These are phyloP conservation scores for Ceratorhiza oryzae-sativae DNA, from an alignment of 1,284 basidiomycete species.

Conservation along the genomic window DNA sequence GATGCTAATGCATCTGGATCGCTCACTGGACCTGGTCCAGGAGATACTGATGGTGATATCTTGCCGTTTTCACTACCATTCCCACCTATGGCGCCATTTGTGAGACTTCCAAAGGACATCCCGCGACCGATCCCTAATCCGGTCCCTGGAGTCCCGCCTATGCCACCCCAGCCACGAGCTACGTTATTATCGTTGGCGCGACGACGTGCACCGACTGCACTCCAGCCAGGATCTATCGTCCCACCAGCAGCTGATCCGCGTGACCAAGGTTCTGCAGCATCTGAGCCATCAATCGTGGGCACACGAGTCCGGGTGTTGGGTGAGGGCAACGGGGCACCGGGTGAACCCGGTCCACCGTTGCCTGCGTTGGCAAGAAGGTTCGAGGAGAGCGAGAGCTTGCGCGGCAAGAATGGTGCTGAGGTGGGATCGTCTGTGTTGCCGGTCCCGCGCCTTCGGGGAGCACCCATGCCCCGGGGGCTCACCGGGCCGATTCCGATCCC, in stretches of 20 bases:
- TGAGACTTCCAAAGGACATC: slow-evolving; percentile 19
- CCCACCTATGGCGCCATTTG: slow-evolving; percentile 1
- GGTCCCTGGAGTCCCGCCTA: background rate
- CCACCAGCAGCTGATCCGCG: slow-evolving; percentile 1
- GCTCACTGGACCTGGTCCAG: slow-evolving; percentile 18
- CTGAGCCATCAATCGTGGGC: slow-evolving; percentile 67
- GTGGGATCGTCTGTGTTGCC: slow-evolving; percentile 23
- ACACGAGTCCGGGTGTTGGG: slow-evolving; percentile 69
- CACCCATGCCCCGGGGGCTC: slow-evolving; percentile 25
- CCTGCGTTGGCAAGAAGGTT: slow-evolving; percentile 57
- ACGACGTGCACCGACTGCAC: slow-evolving; percentile 18
- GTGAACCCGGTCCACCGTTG: slow-evolving; percentile 56
- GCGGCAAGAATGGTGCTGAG: slow-evolving; percentile 52
- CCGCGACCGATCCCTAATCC: slow-evolving; percentile 21
- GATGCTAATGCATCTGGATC: slow-evolving; percentile 15
- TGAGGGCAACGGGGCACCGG: slow-evolving; percentile 65
- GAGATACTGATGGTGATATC: slow-evolving; percentile 24
- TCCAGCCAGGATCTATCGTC: slow-evolving; percentile 11
- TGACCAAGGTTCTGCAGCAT: slow-evolving; percentile 18
- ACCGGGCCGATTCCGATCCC: slow-evolving; percentile 29
- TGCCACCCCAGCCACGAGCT: background rate
- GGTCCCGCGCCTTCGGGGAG: slow-evolving; percentile 17
- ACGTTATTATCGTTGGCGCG: background rate
- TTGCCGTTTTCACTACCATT: slow-evolving; percentile 6
- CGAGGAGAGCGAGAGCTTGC: slow-evolving; percentile 74